These are phyloP conservation scores for Tetrapisispora nanseiensis DNA, from an alignment of 805 yeast species.

Conservation along the genomic window DNA sequence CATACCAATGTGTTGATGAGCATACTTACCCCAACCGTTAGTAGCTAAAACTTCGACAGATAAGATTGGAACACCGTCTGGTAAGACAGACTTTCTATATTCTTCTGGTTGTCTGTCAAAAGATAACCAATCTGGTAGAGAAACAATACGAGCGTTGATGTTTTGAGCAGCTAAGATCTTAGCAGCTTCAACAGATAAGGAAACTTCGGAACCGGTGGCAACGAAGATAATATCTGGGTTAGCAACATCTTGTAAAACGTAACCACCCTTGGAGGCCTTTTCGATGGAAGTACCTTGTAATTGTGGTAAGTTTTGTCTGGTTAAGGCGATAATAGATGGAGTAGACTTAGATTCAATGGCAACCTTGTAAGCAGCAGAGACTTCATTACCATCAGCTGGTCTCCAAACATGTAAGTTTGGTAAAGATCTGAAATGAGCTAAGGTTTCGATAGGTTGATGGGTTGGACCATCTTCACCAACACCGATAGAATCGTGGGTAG, in stretches of 20 bases:
- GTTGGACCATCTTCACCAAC: constrained; percentile 92
- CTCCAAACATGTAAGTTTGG: constrained; percentile 84
- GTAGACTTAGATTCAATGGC: constrained; percentile 54
- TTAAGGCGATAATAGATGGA: constrained; percentile 65
- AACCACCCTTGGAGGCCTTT: constrained; percentile 93
- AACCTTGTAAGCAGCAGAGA: constrained; percentile 68
- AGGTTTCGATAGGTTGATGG: constrained; percentile 84
- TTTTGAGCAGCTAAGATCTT: constrained; percentile 49
- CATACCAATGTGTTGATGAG: constrained; percentile 93
- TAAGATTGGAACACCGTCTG: constrained; percentile 87
- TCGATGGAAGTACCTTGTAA: constrained; percentile 86
- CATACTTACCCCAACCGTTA: constrained; percentile 85
- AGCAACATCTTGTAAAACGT: constrained; percentile 52
- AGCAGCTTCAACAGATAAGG: constrained; percentile 72
- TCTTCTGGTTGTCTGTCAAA: constrained; percentile 74
- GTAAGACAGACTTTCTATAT: constrained; percentile 77
- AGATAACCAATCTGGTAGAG: constrained; percentile 85
- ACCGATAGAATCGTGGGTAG: constrained; percentile 86
- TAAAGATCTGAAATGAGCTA: constrained; percentile 76
- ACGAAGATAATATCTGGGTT: constrained; percentile 65
- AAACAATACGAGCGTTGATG: constrained; percentile 70
- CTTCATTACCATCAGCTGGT: constrained; percentile 90
- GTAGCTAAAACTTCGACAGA: constrained; percentile 91
- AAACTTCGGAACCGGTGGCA: constrained; percentile 89
- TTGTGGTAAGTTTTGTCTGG: constrained; percentile 88